Percentiles rank a stretch among this genome's conserved stretches.
These are phyloP conservation scores for Nitzschia sp. DNA, from an alignment of 108 stramenopile genomes.

Conservation along the genomic window DNA sequence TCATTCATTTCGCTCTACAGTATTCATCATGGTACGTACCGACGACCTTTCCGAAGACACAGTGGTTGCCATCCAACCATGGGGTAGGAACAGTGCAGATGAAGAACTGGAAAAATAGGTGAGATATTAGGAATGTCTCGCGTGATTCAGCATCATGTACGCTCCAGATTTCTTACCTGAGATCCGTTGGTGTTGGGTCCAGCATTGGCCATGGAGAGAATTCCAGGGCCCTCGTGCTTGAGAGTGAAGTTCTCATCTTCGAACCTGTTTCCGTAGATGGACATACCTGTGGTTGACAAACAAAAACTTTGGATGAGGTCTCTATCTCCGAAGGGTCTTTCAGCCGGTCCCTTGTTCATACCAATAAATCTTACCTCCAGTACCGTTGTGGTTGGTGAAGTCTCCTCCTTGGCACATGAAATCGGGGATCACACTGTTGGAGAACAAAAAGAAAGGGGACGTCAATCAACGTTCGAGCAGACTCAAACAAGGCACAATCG, in stretches of 20 bases:
- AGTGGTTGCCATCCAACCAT: slow-evolving; percentile 90
- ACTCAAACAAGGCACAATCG: neutral
- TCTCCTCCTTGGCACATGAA: slow-evolving; percentile 90
- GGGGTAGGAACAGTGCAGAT: slow-evolving; percentile 92
- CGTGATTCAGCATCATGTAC: neutral
- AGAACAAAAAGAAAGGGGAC: neutral
- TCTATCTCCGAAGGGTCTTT: too few relatives aligned
- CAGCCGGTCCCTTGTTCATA: neutral
- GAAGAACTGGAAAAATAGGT: slow-evolving; percentile 82
- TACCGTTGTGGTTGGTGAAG: slow-evolving; percentile 93
- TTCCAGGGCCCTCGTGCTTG: slow-evolving; percentile 78
- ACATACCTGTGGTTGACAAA: slow-evolving; percentile 5
- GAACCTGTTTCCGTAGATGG: slow-evolving; percentile 45
- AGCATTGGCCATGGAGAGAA: slow-evolving; percentile 87
- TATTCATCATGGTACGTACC: slow-evolving; percentile 31
- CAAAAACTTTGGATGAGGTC: too few relatives aligned
- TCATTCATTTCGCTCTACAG: too few relatives aligned
- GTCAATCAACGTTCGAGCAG: neutral
- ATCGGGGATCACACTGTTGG: slow-evolving; percentile 35
- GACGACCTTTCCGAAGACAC: slow-evolving; percentile 85
- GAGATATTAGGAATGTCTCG: neutral
- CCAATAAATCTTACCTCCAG: slow-evolving; percentile 72
- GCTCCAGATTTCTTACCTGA: neutral
- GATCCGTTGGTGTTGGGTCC: slow-evolving; percentile 57
- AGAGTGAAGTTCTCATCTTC: slow-evolving; percentile 95